phyloP scores from a whole-genome alignment of 2,329 filamentous ascomycete genomes.

The Cytospora piceicola region DNA sequence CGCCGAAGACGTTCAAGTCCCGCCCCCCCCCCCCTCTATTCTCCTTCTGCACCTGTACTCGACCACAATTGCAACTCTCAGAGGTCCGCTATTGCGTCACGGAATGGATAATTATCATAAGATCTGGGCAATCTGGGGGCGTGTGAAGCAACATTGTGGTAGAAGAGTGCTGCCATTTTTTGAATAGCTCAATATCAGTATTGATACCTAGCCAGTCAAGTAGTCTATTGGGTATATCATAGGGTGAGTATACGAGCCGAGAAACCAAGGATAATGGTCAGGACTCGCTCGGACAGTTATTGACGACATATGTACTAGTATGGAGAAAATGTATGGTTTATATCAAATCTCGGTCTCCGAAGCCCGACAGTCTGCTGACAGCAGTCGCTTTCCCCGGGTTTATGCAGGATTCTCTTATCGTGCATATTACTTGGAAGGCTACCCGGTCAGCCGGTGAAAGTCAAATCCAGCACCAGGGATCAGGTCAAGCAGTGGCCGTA shows the following conservation, averaged over 20 bases:
- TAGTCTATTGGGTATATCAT: too few relatives aligned
- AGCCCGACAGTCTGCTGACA: not conserved
- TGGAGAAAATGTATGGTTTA: not conserved
- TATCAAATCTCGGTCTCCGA: not conserved
- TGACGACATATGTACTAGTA: not conserved
- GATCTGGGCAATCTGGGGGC: slow-evolving; percentile 7
- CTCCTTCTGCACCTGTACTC: too few relatives aligned
- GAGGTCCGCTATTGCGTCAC: slow-evolving; percentile 24
- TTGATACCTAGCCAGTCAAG: too few relatives aligned
- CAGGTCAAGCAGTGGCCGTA: not conserved
- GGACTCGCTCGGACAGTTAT: not conserved
- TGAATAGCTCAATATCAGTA: too few relatives aligned
- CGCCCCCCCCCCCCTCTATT: too few relatives aligned
- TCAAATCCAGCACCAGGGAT: not conserved
- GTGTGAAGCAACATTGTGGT: slow-evolving; percentile 24
- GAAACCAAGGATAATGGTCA: not conserved
- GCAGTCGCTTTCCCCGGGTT: not conserved
- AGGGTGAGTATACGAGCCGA: too few relatives aligned
- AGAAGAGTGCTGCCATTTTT: too few relatives aligned
- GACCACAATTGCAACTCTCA: slow-evolving; percentile 15
- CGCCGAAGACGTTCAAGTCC: not conserved
- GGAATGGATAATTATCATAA: slow-evolving; percentile 6
- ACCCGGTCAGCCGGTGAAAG: not conserved
- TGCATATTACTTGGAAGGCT: not conserved
- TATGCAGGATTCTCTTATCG: not conserved